Evolutionary conservation across 257 asterid species (phyloP).

Genomic region (Voacanga thouarsii): DNA sequence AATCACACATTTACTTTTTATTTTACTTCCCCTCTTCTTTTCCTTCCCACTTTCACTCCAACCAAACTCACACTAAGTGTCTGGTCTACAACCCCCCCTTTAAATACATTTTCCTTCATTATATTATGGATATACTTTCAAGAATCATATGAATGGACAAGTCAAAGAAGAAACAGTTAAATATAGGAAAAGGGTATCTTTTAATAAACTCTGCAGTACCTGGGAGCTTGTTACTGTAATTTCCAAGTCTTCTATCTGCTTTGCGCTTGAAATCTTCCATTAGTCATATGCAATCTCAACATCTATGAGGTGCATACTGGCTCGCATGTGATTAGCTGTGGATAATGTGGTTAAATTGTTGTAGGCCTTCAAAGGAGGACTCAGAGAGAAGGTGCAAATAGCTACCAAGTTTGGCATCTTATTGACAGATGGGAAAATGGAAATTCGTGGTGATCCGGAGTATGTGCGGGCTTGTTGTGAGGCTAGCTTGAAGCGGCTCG

Average conservation of each 20-base stretch:
- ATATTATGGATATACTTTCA: no score
- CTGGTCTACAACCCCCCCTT: no score
- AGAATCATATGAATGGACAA: no score
- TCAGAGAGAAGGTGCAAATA: conserved; percentile 28
- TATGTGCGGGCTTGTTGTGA: conserved; percentile 38
- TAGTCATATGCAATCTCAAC: no score
- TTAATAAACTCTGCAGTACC: not conserved
- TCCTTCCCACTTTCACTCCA: no score
- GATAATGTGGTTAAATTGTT: conserved; percentile 1
- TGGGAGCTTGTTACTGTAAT: not conserved
- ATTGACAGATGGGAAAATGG: conserved; percentile 12
- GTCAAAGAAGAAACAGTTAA: no score
- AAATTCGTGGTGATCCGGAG: conserved; percentile 33
- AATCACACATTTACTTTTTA: no score
- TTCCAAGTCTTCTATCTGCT: not conserved
- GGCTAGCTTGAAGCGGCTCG: conserved; percentile 26
- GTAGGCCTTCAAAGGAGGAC: conserved; percentile 30
- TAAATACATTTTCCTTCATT: no score
- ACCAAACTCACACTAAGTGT: no score
- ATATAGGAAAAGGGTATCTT: no score
- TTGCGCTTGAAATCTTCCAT: not conserved
- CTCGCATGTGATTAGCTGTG: not conserved
- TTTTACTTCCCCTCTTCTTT: no score
- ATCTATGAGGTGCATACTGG: not conserved
- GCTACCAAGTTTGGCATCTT: conserved; percentile 28